Evolutionary conservation across 306 rosid species (phyloP).

Genomic region (Quercus cerris): DNA sequence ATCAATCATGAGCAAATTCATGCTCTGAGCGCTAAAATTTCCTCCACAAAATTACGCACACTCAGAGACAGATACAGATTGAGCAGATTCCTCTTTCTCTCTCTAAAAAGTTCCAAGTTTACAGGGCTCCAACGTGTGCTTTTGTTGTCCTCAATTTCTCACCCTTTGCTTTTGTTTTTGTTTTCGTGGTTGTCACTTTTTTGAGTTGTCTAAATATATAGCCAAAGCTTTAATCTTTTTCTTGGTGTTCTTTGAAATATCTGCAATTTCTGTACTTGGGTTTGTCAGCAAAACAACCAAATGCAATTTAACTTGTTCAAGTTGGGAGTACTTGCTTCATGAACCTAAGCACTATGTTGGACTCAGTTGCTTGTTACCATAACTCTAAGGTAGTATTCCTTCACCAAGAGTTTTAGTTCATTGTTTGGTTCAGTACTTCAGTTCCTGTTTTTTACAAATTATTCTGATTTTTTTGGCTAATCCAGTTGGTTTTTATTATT

Average conservation of each 20-base stretch:
- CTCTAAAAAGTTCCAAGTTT: not conserved
- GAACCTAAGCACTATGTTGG: conserved; percentile 58
- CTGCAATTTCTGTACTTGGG: conserved; percentile 22
- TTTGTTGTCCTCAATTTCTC: conserved; percentile 44
- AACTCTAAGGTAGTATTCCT: conserved; percentile 59
- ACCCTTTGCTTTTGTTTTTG: not conserved
- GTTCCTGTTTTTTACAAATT: not conserved
- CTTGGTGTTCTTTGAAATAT: conserved; percentile 1
- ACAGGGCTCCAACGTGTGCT: conserved; percentile 44
- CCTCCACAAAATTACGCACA: conserved; percentile 16
- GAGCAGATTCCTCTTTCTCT: not conserved
- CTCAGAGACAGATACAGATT: not conserved
- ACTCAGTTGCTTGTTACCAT: conserved; percentile 53
- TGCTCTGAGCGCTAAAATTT: not conserved
- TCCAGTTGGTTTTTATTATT: not conserved
- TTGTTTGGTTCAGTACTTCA: not conserved
- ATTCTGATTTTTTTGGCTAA: not conserved
- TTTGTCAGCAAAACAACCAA: conserved; percentile 12
- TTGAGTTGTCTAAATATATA: not conserved
- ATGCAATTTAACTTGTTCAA: conserved; percentile 39
- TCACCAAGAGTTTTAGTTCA: not conserved
- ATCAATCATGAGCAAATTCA: not conserved
- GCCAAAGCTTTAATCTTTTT: conserved; percentile 9
- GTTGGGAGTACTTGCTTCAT: conserved; percentile 38
- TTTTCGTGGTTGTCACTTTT: conserved; percentile 13